Evolutionary conservation across 2,329 filamentous ascomycete genomes (phyloP), one percentile per base, ranked within the genome.

Genomic region (Westerdykella sp.): DNA sequence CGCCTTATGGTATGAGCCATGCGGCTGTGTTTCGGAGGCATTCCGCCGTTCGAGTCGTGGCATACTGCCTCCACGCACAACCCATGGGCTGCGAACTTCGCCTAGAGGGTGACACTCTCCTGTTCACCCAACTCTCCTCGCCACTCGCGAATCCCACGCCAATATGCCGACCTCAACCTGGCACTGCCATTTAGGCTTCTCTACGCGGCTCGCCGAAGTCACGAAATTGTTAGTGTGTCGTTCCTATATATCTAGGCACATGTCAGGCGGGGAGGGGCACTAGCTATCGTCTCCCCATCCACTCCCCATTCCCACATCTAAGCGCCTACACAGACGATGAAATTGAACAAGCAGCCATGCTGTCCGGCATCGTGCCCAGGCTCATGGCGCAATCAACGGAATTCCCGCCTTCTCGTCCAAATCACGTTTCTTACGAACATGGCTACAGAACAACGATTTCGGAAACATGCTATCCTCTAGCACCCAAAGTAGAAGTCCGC

Each of bases 31-130:
- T 9, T 12, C 25, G 25, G 25, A 28, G 25, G 3, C 4, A 9
- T 28, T 28, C 9, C 3, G 9, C 7, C 11, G 11, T 28, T 28
- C 18, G 18, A 21, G 25, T 28, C 25, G 11, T 28, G 4, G 25
- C 25, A 12, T 10, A 4, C 7, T 28, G 4, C 25, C 25, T 28
- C 9, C 25, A 28, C 25, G 9, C 9, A 28, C 41, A 15, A 7
- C 7, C 25, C 30, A 42, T 32, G 22, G 40, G 34, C 40, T 32
- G 21, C 36, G 10, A 16, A 35, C 21, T 16, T 90, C 61, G 83
- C 41, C 71, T 95, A 47, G 90, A 54, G 95, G 89, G 22, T 89
- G 90, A 10, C 85, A 88, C 75, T 95, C 32, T 28, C 10, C 22
- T 23, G 16, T 14, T 16, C 14, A 41, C 31, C 34, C 22, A 22